phyloP scores from a whole-genome alignment of 2,329 filamentous ascomycete genomes.

The Fusarium phyllophilum region DNA sequence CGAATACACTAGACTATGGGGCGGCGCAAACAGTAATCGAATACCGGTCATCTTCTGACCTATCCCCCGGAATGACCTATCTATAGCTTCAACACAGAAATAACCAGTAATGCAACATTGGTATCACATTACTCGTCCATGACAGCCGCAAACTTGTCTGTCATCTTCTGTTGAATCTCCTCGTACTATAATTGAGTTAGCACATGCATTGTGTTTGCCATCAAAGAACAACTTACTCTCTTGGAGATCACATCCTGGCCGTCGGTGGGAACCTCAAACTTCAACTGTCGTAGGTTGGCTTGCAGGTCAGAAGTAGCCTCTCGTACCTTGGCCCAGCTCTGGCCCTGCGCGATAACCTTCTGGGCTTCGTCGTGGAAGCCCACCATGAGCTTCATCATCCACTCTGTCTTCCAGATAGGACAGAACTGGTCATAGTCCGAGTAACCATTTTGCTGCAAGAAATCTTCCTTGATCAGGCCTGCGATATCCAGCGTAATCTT shows the following conservation, averaged over 20 bases:
- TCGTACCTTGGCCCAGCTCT: slow-evolving; percentile 91
- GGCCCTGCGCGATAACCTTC: slow-evolving; percentile 91
- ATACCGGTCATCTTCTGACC: slow-evolving; percentile 40
- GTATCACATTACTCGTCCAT: slow-evolving; percentile 80
- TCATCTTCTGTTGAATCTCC: slow-evolving; percentile 88
- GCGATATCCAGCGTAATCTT: slow-evolving; percentile 98
- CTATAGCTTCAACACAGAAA: slow-evolving; percentile 44
- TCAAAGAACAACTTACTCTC: slow-evolving; percentile 71
- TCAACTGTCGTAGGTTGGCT: slow-evolving; percentile 86
- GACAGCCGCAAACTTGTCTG: slow-evolving; percentile 96
- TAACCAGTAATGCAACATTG: slow-evolving; percentile 34
- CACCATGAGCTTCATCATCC: slow-evolving; percentile 99
- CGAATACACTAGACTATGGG: slow-evolving; percentile 45
- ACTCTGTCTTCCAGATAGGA: slow-evolving; percentile 99
- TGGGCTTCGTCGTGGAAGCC: slow-evolving; percentile 97
- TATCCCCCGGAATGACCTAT: slow-evolving; percentile 38
- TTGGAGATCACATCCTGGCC: slow-evolving; percentile 82
- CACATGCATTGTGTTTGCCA: slow-evolving; percentile 1
- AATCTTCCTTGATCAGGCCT: slow-evolving; percentile 94
- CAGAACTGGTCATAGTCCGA: slow-evolving; percentile 99
- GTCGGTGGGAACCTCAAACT: slow-evolving; percentile 93
- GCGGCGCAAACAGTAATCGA: slow-evolving; percentile 42
- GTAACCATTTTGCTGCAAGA: slow-evolving; percentile 99
- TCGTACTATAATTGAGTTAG: slow-evolving; percentile 77
- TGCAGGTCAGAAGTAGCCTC: slow-evolving; percentile 91